Base-by-base conservation (phyloP, 805 yeast genomes). In the Zygoascus tannicola region DNA sequence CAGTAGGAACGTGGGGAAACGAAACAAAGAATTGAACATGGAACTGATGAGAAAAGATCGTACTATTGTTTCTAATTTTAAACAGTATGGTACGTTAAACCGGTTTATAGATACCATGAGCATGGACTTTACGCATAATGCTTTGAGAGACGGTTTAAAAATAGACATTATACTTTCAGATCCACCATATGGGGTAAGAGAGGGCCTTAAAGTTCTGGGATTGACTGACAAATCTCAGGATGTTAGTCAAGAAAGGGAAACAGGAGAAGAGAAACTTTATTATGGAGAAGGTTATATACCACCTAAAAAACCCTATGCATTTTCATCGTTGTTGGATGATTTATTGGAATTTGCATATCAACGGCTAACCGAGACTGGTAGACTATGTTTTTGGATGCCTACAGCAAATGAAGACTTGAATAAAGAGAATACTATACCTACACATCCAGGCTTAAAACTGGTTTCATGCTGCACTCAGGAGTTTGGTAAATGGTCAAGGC, bases 111-210 rank as follows among this genome's bases (percentile, higher is more conserved):
- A 88, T 58, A 81, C 82, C 0, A 53, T 85, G 53, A 80, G 94
- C 14, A 85, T 92, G 92, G 98, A 92, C 65, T 92, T 92, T 62
- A 92, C 97, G 2, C 87, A 92, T 59, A 82, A 83, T 60, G 81
- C 95, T 2, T 68, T 92, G 43, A 70, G 96, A 51, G 46, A 60
- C 0, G 70, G 73, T 50, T 63, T 92, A 20, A 57, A 52, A 22
- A 70, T 92, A 12, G 96, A 92, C 58, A 71, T 84, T 1, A 90
- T 92, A 4, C 75, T 90, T 1, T 87, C 97, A 58, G 98, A 92
- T 63, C 98, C 98, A 2, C 98, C 98, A 0, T 92, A 92, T 61
- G 98, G 98, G 10, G 94, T 92, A 2, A 71, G 98, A 53, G 98
- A 92, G 62, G 95, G 97, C 3, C 74, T 92, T 43, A 87, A 86